Percentiles rank a stretch among this genome's conserved stretches.
Conservation (phyloP, 495 filamentous ascomycete species). For the Extremus antarcticus region DNA sequence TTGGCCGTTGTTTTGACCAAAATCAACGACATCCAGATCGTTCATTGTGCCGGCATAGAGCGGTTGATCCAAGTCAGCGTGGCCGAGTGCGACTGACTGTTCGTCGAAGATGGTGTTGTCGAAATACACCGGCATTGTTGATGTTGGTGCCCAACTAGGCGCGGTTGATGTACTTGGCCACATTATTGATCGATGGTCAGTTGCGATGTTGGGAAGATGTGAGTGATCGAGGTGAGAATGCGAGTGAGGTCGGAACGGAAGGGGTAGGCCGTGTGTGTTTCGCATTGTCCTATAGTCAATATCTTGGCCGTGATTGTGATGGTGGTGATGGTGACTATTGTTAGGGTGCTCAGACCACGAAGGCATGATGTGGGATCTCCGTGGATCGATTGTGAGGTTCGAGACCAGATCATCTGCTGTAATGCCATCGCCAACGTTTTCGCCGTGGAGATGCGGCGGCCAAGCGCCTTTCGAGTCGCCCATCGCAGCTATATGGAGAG, state of each 20-base stretch:
- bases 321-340: neutral
- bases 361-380: neutral
- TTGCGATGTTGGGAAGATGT: too few species aligned
- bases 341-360: neutral
- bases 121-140: too few species aligned
- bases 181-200: too few species aligned
- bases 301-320: neutral
- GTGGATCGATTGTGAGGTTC: neutral
- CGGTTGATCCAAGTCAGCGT: neutral
- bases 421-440: neutral
- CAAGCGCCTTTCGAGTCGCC: neutral
- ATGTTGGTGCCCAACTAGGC: too few species aligned
- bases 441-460: neutral
- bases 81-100: too few species aligned
- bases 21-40: slow-evolving; percentile 13
- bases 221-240: too few species aligned
- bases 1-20: neutral
- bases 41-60: neutral
- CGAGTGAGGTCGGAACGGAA: too few species aligned
- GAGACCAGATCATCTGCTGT: neutral
- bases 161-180: too few species aligned
- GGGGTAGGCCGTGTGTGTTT: too few species aligned
- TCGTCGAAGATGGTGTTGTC: too few species aligned
- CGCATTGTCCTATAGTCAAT: too few species aligned
- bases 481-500: too few species aligned